Conservation (phyloP, 257 asterid species). For the Primulina eburnea region DNA sequence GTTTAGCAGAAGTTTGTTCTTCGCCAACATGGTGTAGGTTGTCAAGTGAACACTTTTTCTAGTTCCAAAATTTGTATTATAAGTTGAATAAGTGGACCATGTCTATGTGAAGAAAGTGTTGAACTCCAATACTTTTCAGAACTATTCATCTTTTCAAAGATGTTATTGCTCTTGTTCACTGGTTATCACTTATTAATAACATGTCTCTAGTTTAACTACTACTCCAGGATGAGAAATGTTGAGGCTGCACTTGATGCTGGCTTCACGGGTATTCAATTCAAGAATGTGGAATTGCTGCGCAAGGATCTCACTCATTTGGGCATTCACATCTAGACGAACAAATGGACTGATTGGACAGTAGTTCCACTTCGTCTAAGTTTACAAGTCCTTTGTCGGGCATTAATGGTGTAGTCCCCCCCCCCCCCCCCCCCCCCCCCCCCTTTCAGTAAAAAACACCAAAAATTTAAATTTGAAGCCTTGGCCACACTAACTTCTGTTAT, state of each 20-base stretch:
- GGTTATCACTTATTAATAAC: conserved; percentile 3
- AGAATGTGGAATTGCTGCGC: conserved; percentile 50
- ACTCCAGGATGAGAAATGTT: conserved; percentile 64
- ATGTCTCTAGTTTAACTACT: conserved; percentile 15
- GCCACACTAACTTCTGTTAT: neutral
- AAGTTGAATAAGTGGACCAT: too few species aligned
- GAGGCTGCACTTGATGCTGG: conserved; percentile 78
- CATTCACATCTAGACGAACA: conserved; percentile 30
- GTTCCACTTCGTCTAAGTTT: neutral
- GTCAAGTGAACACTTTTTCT: neutral
- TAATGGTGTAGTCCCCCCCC: too few species aligned
- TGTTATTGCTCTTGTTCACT: neutral
- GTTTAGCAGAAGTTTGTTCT: neutral
- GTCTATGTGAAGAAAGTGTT: neutral
- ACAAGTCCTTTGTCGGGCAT: neutral
- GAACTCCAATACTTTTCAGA: neutral
- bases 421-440: too few species aligned
- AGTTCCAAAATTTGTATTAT: neutral
- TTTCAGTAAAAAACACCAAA: too few species aligned
- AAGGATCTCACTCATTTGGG: conserved; percentile 55
- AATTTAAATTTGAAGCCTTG: too few species aligned
- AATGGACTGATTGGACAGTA: neutral
- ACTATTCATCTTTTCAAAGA: neutral
- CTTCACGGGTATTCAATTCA: conserved; percentile 64
- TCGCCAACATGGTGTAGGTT: neutral